Percentiles rank a stretch among this genome's conserved stretches.
Evolutionary conservation across 495 filamentous ascomycete species (phyloP).

Genomic region (Penicillium flavigenum): DNA sequence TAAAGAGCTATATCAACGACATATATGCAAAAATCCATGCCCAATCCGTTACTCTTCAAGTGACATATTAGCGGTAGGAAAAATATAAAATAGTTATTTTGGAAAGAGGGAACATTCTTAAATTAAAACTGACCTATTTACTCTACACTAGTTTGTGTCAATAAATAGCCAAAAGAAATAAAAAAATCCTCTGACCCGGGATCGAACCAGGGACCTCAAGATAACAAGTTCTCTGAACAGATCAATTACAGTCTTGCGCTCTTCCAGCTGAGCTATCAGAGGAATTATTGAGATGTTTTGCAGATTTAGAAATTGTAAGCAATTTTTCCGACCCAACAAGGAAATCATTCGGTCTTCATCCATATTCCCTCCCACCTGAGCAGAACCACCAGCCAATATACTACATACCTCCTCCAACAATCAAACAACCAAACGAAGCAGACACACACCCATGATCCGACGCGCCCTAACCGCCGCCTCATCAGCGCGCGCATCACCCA

Average conservation of each 20-base stretch:
- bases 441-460: neutral
- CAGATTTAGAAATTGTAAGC: too few relatives aligned
- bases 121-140: too few relatives aligned
- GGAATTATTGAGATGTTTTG: neutral
- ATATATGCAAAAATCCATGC: too few relatives aligned
- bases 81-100: too few relatives aligned
- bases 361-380: neutral
- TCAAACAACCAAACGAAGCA: neutral
- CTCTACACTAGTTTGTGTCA: too few relatives aligned
- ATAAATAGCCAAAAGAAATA: neutral
- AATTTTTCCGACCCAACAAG: neutral
- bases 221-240: slow-evolving; percentile 1
- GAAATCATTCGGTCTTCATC: neutral
- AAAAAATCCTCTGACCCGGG: slow-evolving; percentile 13
- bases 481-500: neutral
- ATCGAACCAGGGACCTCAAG: slow-evolving; percentile 11
- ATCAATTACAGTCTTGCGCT: slow-evolving; percentile 16
- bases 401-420: too few relatives aligned
- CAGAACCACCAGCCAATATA: neutral
- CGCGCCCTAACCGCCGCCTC: neutral
- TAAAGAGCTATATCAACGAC: too few relatives aligned
- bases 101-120: too few relatives aligned
- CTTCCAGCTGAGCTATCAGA: slow-evolving; percentile 18
- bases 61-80: too few relatives aligned
- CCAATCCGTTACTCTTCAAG: too few relatives aligned